phyloP scores from a whole-genome alignment of 2,329 filamentous ascomycete species.

The Fusarium clavum region DNA sequence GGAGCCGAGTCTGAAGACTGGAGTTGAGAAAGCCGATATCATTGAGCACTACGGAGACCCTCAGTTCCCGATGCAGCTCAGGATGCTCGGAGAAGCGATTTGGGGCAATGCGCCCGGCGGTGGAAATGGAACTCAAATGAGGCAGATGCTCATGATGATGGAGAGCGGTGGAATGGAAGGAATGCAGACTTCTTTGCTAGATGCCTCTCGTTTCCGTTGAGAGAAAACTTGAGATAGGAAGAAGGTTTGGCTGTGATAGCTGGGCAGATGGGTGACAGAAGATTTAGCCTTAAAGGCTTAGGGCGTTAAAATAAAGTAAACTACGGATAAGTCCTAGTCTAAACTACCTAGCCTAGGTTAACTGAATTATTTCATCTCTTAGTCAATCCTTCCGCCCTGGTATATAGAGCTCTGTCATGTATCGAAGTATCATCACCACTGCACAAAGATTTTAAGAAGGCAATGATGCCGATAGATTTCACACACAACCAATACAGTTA shows the following conservation, averaged over 20 bases:
- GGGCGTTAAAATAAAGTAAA: not conserved
- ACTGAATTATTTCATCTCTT: not conserved
- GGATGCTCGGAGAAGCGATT: constrained; percentile 59
- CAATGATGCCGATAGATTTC: accelerated
- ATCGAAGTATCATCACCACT: too few species aligned
- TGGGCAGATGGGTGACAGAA: not conserved
- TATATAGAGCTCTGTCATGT: too few species aligned
- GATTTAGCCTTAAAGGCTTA: not conserved
- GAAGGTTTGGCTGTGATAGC: not conserved
- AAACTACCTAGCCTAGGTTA: not conserved
- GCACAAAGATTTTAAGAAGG: not conserved
- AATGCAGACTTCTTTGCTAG: not conserved
- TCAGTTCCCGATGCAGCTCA: constrained; percentile 61
- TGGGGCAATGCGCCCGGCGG: constrained; percentile 50
- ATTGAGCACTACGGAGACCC: constrained; percentile 57
- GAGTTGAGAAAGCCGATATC: constrained; percentile 52
- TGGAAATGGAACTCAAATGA: constrained; percentile 41
- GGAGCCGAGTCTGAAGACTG: constrained; percentile 38
- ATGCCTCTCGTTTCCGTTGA: constrained; percentile 4
- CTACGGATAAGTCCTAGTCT: not conserved
- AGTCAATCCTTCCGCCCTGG: too few species aligned
- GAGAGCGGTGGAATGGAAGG: constrained; percentile 25
- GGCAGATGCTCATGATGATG: constrained; percentile 37
- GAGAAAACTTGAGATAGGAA: not conserved
- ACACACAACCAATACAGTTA: not conserved